Evolutionary conservation across 2,329 filamentous ascomycete species (phyloP).

Genomic region (Colletotrichum costaricense): DNA sequence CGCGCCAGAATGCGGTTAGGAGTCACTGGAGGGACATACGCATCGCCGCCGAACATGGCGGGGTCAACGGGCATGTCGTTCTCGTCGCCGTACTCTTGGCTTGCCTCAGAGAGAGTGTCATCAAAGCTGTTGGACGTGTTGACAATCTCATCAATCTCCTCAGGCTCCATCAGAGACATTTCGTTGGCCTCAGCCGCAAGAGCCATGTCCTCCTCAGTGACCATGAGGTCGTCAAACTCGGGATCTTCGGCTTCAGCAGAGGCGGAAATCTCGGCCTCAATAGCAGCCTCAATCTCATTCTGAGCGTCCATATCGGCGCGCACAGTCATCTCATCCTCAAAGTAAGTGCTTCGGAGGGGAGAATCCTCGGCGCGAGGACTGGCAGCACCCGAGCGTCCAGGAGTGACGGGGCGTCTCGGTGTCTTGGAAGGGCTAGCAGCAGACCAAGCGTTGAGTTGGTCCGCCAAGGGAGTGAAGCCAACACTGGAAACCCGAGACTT

Average conservation of each 20-base stretch:
- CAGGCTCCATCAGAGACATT: conserved; percentile 66
- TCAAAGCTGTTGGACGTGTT: conserved; percentile 49
- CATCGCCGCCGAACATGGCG: conserved; percentile 46
- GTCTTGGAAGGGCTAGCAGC: conserved; percentile 65
- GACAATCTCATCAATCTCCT: conserved; percentile 49
- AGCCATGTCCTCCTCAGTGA: conserved; percentile 67
- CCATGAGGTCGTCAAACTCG: conserved; percentile 57
- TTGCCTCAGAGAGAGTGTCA: conserved; percentile 67
- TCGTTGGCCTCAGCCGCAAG: conserved; percentile 69
- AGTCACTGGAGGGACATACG: conserved; percentile 60
- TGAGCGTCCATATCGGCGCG: conserved; percentile 48
- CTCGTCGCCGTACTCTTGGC: conserved; percentile 75
- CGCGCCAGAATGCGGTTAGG: conserved; percentile 65
- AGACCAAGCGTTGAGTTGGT: conserved; percentile 72
- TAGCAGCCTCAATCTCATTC: conserved; percentile 45
- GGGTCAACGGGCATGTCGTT: conserved; percentile 70
- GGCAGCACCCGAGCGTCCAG: conserved; percentile 4
- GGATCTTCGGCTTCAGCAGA: conserved; percentile 44
- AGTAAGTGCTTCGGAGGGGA: conserved; percentile 62
- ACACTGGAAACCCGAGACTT: conserved; percentile 48
- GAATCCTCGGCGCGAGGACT: conserved; percentile 46
- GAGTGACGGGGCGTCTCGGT: conserved; percentile 27
- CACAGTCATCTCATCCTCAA: conserved; percentile 70
- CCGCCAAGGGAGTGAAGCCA: conserved; percentile 73
- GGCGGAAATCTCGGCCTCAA: conserved; percentile 47